Conservation (phyloP, 2,329 filamentous ascomycete species). For the Trichoderma asperellum region DNA sequence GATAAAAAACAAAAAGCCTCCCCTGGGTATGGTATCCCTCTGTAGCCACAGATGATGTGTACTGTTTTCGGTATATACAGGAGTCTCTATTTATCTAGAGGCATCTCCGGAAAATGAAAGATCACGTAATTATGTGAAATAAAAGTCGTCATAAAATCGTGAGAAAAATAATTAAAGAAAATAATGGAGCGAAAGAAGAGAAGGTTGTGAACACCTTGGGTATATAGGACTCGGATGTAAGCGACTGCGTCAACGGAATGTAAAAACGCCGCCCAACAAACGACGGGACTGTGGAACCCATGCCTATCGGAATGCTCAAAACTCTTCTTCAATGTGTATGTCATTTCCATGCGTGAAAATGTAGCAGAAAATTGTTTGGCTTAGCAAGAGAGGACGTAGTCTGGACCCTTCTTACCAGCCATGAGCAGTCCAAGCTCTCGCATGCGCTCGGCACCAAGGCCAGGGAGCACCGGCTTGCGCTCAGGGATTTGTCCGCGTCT, state of each 20-base stretch:
- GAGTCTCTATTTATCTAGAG: not conserved
- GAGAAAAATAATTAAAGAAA: not conserved
- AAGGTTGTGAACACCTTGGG: slow-evolving; percentile 4
- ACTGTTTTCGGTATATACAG: slow-evolving; percentile 30
- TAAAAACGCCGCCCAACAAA: slow-evolving; percentile 16
- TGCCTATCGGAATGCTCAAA: slow-evolving; percentile 22
- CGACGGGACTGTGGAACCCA: slow-evolving; percentile 28
- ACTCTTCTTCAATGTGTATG: slow-evolving; percentile 11
- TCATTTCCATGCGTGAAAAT: slow-evolving; percentile 3
- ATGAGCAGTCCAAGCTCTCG: slow-evolving; percentile 77
- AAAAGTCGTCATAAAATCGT: slow-evolving; percentile 26
- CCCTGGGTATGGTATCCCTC: not conserved
- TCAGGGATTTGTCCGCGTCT: slow-evolving; percentile 67
- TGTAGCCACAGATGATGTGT: slow-evolving; percentile 13
- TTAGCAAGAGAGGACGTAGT: slow-evolving; percentile 77
- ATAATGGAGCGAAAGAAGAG: slow-evolving; percentile 2
- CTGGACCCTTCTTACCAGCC: slow-evolving; percentile 76
- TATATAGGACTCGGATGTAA: slow-evolving; percentile 11
- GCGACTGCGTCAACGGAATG: slow-evolving; percentile 7
- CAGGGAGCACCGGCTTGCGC: slow-evolving; percentile 69
- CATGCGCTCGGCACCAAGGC: slow-evolving; percentile 92
- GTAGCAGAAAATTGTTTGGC: slow-evolving; percentile 34
- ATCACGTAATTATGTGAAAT: slow-evolving; percentile 26
- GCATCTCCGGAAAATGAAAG: slow-evolving; percentile 12
- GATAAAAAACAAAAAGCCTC: slow-evolving; percentile 7